A percentile compares a stretch with the other conserved stretches of the same genome.
Evolutionary conservation across 1,139 yeast species (phyloP).

Genomic region (Geotrichum australiense): DNA sequence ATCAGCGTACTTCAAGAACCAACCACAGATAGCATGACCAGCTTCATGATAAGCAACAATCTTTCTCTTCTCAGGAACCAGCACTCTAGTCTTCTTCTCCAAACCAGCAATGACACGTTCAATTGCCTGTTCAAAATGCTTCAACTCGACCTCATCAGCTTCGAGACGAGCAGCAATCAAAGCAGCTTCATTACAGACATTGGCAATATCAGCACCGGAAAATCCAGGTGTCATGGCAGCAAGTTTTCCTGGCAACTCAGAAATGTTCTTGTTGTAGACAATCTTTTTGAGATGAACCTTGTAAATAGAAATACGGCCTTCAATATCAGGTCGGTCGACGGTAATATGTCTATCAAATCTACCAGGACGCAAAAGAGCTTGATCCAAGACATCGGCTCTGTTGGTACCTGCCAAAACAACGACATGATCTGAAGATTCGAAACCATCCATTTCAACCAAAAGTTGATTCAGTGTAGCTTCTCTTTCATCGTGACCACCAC

Average conservation of each 20-base stretch:
- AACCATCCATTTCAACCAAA: conserved; percentile 97
- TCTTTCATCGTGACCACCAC: conserved; percentile 91
- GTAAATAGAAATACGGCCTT: conserved; percentile 88
- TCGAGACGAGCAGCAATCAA: conserved; percentile 85
- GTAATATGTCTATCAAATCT: conserved; percentile 91
- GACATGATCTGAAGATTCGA: conserved; percentile 81
- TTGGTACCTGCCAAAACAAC: conserved; percentile 97
- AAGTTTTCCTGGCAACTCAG: conserved; percentile 68
- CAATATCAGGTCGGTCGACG: conserved; percentile 86
- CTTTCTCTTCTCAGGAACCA: conserved; percentile 75
- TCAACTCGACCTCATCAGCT: conserved; percentile 58
- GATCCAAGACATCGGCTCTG: conserved; percentile 86
- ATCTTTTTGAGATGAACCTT: conserved; percentile 73
- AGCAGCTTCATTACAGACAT: conserved; percentile 95
- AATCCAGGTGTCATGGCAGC: conserved; percentile 97
- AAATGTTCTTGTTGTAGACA: conserved; percentile 44
- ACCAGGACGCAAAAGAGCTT: conserved; percentile 92
- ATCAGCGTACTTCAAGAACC: conserved; percentile 85
- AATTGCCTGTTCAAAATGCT: conserved; percentile 90
- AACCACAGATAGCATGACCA: conserved; percentile 97
- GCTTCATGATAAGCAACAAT: conserved; percentile 98
- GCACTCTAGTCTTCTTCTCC: conserved; percentile 80
- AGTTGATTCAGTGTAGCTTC: conserved; percentile 94
- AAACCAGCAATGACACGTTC: conserved; percentile 96
- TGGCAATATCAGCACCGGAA: conserved; percentile 97